Base-by-base conservation (phyloP, 176 grass and related monocot genomes). In the Cenchrus americanus region DNA sequence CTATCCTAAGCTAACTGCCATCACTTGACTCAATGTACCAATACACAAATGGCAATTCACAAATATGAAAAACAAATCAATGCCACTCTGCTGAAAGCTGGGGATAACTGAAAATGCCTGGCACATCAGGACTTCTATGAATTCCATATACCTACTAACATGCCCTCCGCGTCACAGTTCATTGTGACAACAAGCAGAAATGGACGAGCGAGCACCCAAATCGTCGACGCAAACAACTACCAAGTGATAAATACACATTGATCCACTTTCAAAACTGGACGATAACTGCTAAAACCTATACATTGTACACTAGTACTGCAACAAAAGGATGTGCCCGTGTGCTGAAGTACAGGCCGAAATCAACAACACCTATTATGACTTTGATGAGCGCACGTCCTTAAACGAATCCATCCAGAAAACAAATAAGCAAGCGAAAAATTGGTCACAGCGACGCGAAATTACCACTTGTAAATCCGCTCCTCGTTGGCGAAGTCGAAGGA, bases 381-480 rank as follows among this genome's bases (percentile, higher is more conserved):
- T 67, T 67, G n/a, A 22, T 63, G 76, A 53, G 6, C 65, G 6
- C 65, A 47, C 21, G 57, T 10, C 15, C n/a, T 61, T 37, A 60
- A 43, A 43, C 27, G 26, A 65, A 78, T 46, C 46, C 71, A 14
- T 30, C 27, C 27, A 15, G 24, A 24, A 49, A 75, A 57, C 27
- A 8, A 75, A 47, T 13, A 61, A 47, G 68, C 22, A 60, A 85
- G 26, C 52, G n/a, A 32, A 27, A 79, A 48, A 10, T 26, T n/a
- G 54, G 9, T 51, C 52, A 0, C 14, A 37, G 0, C 6, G 17
- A 83, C 0, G 42, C 51, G 12, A 41, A n/a, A 79, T 91, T 95
- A 93, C 96, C 96, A 98, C 43, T 87, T 98, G 82, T 98, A 98
- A 76, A 98, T 98, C 27, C 93, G 87, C 63, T 98, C 93, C 90